Evolutionary conservation across 805 yeast genomes (phyloP), one percentile per base, ranked within the genome.

Genomic region (Metschnikowia noctiluminum): DNA sequence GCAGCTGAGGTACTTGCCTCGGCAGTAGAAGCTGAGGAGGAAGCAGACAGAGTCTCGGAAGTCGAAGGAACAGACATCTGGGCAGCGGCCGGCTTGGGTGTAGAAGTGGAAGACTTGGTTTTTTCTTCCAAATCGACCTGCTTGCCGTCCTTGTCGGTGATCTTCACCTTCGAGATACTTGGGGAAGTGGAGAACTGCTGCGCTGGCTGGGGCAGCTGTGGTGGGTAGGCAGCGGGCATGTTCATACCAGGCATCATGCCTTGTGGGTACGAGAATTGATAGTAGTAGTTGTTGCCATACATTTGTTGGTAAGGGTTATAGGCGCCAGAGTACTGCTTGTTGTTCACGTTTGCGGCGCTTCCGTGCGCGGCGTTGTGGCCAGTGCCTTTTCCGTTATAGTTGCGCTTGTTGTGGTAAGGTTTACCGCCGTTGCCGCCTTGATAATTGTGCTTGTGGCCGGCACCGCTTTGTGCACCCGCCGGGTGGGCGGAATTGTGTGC

Each of bases 121-220:
- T 70, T 70, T 40, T 69, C 76, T 45, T 73, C 76, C 51, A 70
- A 69, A 51, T 71, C 74, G 36, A 71, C 65, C 40, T 63, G 69
- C 48, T 66, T 70, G 6, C 77, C 78, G 38, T 71, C 75, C 57
- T 68, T 70, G 46, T 71, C 73, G 35, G 76, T 71, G 47, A 73
- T 62, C 51, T 65, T 71, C 30, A 72, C 64, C 55, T 65, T 70
- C 3, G 54, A 43, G 13, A 59, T 55, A 10, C 58, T 55, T 21
- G 58, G 49, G 30, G 54, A 48, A 7, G 40, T 21, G 6, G 58
- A 41, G 38, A 42, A 53, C 26, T 42, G 54, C 31, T 48, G 57
- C 15, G 37, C 49, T 21, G 48, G 54, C 45, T 41, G 55, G 13
- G 57, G 53, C 60, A 55, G 59, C 35, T 55, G 59, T 10, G 55